Percentiles rank a stretch among this genome's conserved stretches.
Evolutionary conservation across 139 green algal species (phyloP).

Genomic region (Tetraselmis striata): DNA sequence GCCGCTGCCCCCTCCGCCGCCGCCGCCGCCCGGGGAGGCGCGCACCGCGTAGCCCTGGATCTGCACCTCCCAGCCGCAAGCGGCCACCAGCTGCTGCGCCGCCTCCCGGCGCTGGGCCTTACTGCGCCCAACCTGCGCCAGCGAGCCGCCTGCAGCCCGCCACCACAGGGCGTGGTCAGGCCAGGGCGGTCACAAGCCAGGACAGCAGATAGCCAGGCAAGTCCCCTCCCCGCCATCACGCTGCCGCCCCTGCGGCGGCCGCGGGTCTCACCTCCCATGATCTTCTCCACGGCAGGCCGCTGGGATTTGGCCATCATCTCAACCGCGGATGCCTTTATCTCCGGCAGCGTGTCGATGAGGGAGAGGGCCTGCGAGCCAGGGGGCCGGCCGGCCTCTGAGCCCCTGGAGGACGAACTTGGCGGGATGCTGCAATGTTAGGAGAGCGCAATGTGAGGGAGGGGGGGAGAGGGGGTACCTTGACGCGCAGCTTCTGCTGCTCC

Average conservation of each 20-base stretch:
- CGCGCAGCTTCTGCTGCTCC: background rate
- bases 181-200: no score
- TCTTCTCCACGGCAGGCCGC: background rate
- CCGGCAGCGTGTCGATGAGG: background rate
- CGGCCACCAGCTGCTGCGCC: background rate
- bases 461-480: background rate
- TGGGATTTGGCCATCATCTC: background rate
- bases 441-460: no score
- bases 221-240: no score
- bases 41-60: background rate
- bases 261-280: background rate
- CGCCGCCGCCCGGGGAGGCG: no score
- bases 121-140: background rate
- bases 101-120: background rate
- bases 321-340: background rate
- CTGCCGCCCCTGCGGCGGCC: no score
- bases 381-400: no score
- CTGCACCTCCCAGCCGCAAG: conserved; percentile 35
- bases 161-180: no score
- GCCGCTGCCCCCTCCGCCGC: no score
- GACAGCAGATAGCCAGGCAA: no score
- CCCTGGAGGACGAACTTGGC: no score
- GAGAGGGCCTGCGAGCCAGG: background rate
- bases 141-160: background rate
- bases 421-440: no score